Evolutionary conservation across 495 filamentous ascomycete species (phyloP), one percentile per base, ranked within the genome.

Genomic region (Hypoxylon fragiforme): DNA sequence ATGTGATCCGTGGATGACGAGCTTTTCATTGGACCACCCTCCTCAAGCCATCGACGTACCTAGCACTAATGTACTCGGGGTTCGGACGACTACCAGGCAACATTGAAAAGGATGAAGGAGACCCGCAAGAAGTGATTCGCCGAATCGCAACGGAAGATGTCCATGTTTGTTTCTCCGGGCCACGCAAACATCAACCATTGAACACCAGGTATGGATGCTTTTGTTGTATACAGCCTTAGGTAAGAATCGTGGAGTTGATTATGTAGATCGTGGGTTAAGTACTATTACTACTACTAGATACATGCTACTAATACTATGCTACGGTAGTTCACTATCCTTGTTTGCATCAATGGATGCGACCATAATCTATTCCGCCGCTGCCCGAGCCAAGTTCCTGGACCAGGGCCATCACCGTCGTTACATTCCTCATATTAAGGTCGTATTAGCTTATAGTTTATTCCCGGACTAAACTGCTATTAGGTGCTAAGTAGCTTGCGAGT

Each of bases 161-260:
- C 45, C 57, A 61, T 39, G 16, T 61, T 44, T 62, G 58, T 62
- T 56, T 56, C 58, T 62, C 58, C 58, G 58, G 52, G 21, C 52
- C 18, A 52, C 30, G n/a, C 30, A 44, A 34, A 40, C 21, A n/a
- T n/a, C n/a, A n/a, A n/a, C n/a, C n/a, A n/a, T n/a, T n/a, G n/a
- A n/a, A n/a, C n/a, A n/a, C n/a, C n/a, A n/a, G n/a, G n/a, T n/a
- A n/a, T n/a, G n/a, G n/a, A n/a, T n/a, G n/a, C 9, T 26, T 36
- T 14, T 4, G 15, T 14, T 4, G 7, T 18, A 5, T 34, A 16
- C 12, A 41, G 30, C 34, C 20, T 50, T 46, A 41, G 35, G 32
- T 57, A 51, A 51, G 44, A 44, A 21, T 32, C 13, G 7, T 1
- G 22, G 9, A 35, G 16, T 9, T 20, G 44, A 8, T 16, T 24